Percentiles rank a stretch among this genome's conserved stretches.
Conservation (phyloP, 768 basidiomycete species). For the Rhizopogon sp. region DNA sequence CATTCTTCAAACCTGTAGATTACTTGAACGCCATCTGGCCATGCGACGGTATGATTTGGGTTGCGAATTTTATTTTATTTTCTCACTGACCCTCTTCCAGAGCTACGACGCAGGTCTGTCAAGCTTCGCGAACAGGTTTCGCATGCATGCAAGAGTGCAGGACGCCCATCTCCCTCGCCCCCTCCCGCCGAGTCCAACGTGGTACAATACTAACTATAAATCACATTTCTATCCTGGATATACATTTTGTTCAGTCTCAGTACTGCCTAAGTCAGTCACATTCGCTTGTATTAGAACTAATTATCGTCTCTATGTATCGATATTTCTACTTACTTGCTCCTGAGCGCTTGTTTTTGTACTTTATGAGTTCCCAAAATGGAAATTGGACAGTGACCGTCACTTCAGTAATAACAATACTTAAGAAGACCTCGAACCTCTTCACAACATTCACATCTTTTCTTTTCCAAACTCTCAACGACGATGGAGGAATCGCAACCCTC, state of each 20-base stretch:
- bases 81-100: conserved; percentile 26
- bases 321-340: neutral
- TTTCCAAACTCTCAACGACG: conserved; percentile 8
- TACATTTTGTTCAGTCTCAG: neutral
- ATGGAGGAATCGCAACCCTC: conserved; percentile 8
- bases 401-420: neutral
- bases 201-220: neutral
- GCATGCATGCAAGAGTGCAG: conserved; percentile 43
- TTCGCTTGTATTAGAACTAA: neutral
- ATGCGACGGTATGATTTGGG: conserved; percentile 43
- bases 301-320: neutral
- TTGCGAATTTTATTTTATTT: neutral
- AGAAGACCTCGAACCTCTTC: conserved; percentile 1
- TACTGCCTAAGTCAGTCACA: neutral
- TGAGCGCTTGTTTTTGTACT: neutral
- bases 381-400: neutral
- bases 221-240: neutral
- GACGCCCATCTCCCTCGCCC: conserved; percentile 39
- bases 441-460: conserved; percentile 7
- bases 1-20: conserved; percentile 56
- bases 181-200: conserved; percentile 7
- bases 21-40: conserved; percentile 63
- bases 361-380: neutral
- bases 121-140: conserved; percentile 40
- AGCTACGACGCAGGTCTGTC: conserved; percentile 46